Base-by-base conservation (phyloP, 1,284 basidiomycete species). In the Ustilago nuda region DNA sequence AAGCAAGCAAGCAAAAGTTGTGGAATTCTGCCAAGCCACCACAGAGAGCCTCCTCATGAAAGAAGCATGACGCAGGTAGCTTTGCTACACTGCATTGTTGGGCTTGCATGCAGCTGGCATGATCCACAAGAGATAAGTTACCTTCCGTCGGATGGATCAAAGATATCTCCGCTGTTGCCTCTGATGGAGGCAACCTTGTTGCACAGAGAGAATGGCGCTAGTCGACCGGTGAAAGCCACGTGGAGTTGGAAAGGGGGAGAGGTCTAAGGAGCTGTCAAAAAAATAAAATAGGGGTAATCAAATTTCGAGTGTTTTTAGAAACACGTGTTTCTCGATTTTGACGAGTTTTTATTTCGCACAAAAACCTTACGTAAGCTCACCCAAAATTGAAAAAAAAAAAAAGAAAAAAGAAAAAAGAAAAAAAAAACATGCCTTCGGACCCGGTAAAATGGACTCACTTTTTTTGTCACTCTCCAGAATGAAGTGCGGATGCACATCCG, bases 161-260 rank as follows among this genome's bases (percentile, higher is more conserved):
- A 17, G 37, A 6, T 39, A 39, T 17, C 37, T 0, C 23, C 37
- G 15, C n/a, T 19, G 45, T 8, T 13, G 8, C 23, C 23, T n/a
- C 23, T 17, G 45, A 7, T 48, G 45, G n/a, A 48, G 45, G 11
- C 8, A 30, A 48, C 11, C 19, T 17, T 48, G 23, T 30, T 48
- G 13, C 19, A 19, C 27, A 8, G 19, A 39, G 11, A 8, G 19
- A 23, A 48, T 8, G 45, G 45, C 45, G 23, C 45, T 48, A 48
- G 27, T 50, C 11, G 48, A 50, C 48, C 48, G 30, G 48, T 50
- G 48, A 50, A 30, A 15, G 23, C 30, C 48, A 50, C 48, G 48
- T 50, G 30, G 48, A 32, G 9, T 19, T 2, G 30, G 6, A 13
- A 8, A 4, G 13, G 7, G 7, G 23, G 12, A 30, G 48, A 50